phyloP scores from a whole-genome alignment of 2,329 filamentous ascomycete species.

The Ophiocordyceps camponoti-rufipedis region DNA sequence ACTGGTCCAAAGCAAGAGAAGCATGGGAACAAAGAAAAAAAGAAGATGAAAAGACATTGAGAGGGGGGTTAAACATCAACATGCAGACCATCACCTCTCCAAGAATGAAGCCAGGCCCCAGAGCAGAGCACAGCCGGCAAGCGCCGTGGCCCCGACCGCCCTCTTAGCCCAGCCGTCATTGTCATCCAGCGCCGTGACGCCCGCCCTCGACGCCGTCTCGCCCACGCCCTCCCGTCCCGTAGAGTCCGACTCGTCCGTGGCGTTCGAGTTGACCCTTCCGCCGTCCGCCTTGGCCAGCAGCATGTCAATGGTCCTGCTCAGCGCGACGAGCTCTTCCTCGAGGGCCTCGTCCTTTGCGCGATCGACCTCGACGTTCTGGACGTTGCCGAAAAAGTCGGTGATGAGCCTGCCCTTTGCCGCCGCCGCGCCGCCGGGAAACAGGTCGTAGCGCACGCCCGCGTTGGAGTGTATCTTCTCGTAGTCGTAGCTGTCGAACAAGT shows the following conservation, averaged over 20 bases:
- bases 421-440: slow-evolving; percentile 74
- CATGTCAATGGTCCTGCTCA: slow-evolving; percentile 48
- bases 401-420: slow-evolving; percentile 64
- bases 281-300: slow-evolving; percentile 30
- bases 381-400: slow-evolving; percentile 96
- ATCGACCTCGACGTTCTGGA: slow-evolving; percentile 89
- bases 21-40: neutral
- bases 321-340: slow-evolving; percentile 58
- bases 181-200: slow-evolving; percentile 42
- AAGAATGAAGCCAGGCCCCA: slow-evolving; percentile 40
- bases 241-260: slow-evolving; percentile 1
- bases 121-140: slow-evolving; percentile 41
- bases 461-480: slow-evolving; percentile 87
- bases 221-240: slow-evolving; percentile 9
- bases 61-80: too few relatives aligned
- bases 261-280: neutral
- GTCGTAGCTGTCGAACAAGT: slow-evolving; percentile 92
- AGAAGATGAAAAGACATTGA: neutral
- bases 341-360: slow-evolving; percentile 36
- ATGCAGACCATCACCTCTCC: slow-evolving; percentile 8
- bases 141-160: slow-evolving; percentile 38
- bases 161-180: slow-evolving; percentile 52
- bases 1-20: neutral
- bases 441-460: slow-evolving; percentile 80
- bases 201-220: slow-evolving; percentile 11